Evolutionary conservation across 345 rosid species (phyloP).

Genomic region (Acer campestre): DNA sequence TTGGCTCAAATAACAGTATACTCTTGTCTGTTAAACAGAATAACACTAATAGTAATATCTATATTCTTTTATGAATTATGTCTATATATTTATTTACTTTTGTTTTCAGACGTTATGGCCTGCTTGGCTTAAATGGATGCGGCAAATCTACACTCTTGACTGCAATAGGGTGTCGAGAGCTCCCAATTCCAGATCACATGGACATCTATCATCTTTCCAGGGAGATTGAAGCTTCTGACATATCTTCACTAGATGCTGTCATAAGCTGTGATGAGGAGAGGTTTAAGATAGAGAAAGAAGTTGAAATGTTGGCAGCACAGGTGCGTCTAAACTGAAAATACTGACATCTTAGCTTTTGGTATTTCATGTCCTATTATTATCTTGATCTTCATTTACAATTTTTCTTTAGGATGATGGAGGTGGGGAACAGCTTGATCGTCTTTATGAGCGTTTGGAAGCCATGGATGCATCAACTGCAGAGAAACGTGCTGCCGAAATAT

Average conservation of each 20-base stretch:
- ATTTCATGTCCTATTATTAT: neutral
- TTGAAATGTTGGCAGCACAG: conserved; percentile 70
- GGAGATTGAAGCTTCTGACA: conserved; percentile 96
- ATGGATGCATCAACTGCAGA: conserved; percentile 97
- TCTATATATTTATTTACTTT: neutral
- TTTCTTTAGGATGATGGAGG: conserved; percentile 87
- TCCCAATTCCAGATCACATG: conserved; percentile 97
- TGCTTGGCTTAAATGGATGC: conserved; percentile 97
- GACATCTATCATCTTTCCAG: conserved; percentile 86
- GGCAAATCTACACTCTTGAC: conserved; percentile 95
- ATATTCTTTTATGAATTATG: neutral
- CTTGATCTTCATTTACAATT: neutral
- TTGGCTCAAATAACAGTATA: neutral
- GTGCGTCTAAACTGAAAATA: conserved; percentile 30
- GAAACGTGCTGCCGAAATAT: conserved; percentile 97
- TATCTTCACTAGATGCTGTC: conserved; percentile 90
- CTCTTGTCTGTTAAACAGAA: neutral
- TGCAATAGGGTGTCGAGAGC: conserved; percentile 83
- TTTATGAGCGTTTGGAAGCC: conserved; percentile 93
- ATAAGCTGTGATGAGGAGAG: conserved; percentile 95
- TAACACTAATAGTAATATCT: neutral
- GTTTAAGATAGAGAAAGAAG: conserved; percentile 87
- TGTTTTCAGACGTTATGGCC: conserved; percentile 82
- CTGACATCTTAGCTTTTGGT: neutral
- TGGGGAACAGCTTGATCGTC: conserved; percentile 84